A percentile compares a stretch with the other conserved stretches of the same genome.
Evolutionary conservation across 352 stramenopile genomes (phyloP).

Genomic region (Pythium dissotocum): DNA sequence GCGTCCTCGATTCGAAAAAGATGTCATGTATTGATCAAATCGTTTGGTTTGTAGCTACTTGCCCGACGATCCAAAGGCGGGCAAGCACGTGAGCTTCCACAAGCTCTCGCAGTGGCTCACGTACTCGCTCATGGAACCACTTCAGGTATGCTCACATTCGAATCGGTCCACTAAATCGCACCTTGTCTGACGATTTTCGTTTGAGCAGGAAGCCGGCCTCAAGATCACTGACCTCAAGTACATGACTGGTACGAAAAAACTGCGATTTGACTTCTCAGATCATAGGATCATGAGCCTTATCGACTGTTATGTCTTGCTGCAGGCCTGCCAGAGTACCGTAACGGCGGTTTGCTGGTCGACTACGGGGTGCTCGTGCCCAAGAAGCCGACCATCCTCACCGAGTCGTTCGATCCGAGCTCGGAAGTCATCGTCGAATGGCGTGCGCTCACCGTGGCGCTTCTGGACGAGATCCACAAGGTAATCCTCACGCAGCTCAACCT

Average conservation of each 20-base stretch:
- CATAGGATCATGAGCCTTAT: background rate
- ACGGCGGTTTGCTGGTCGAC: slow-evolving; percentile 81
- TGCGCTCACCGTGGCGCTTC: slow-evolving; percentile 74
- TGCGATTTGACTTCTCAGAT: no score
- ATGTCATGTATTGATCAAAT: background rate
- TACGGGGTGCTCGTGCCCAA: slow-evolving; percentile 79
- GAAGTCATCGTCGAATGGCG: slow-evolving; percentile 88
- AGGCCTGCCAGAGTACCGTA: slow-evolving; percentile 84
- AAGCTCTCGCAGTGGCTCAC: slow-evolving; percentile 90
- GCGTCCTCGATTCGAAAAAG: no score
- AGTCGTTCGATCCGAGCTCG: slow-evolving; percentile 60
- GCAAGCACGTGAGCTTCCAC: slow-evolving; percentile 84
- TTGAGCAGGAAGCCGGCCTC: slow-evolving; percentile 57
- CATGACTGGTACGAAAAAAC: slow-evolving; percentile 40
- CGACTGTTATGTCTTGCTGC: background rate
- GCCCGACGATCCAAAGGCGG: slow-evolving; percentile 41
- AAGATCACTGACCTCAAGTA: slow-evolving; percentile 76
- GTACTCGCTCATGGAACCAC: slow-evolving; percentile 87
- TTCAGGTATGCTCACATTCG: slow-evolving; percentile 35
- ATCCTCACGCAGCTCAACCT: slow-evolving; percentile 67
- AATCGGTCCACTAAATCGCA: background rate
- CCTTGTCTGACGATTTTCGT: background rate
- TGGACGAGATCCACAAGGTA: slow-evolving; percentile 75
- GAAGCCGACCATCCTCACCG: slow-evolving; percentile 46
- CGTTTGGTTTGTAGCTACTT: slow-evolving; percentile 41